Conservation (phyloP, 2,329 filamentous ascomycete genomes). For the Leptographium radiaticola region DNA sequence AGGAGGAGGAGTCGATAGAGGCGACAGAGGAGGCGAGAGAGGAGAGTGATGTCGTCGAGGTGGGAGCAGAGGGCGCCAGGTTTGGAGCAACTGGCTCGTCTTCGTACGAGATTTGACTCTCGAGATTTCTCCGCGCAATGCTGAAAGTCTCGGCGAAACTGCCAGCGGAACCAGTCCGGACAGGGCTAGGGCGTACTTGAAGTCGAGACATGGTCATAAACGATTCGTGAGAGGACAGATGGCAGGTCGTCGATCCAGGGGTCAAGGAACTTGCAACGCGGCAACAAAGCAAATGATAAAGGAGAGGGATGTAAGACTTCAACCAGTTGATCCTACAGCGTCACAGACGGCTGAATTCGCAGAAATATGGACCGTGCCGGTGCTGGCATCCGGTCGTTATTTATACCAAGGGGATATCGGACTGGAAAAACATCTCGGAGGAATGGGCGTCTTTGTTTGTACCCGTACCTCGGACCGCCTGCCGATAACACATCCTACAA, state of each 20-base stretch:
- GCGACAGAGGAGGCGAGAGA: neutral
- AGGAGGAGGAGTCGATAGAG: neutral
- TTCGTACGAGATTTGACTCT: constrained; percentile 11
- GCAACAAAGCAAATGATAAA: neutral
- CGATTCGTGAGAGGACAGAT: neutral
- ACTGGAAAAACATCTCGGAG: neutral
- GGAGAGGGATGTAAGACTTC: neutral
- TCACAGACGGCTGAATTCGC: neutral
- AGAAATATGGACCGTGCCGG: neutral
- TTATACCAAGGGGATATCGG: neutral
- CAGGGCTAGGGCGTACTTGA: constrained; percentile 16
- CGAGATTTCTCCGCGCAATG: constrained; percentile 17
- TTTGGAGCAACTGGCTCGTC: constrained; percentile 4
- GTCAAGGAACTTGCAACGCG: neutral
- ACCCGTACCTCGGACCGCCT: neutral
- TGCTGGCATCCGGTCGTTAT: neutral
- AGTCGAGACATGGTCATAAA: constrained; percentile 12
- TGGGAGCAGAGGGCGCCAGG: neutral
- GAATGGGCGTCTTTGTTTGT: neutral
- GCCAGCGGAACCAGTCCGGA: constrained; percentile 16
- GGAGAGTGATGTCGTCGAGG: neutral
- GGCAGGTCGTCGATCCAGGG: neutral
- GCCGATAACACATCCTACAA: neutral
- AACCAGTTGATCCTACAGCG: neutral
- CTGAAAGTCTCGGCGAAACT: constrained; percentile 22